phyloP scores from a whole-genome alignment of 495 filamentous ascomycete species.

The Parachaetomium inaequale region DNA sequence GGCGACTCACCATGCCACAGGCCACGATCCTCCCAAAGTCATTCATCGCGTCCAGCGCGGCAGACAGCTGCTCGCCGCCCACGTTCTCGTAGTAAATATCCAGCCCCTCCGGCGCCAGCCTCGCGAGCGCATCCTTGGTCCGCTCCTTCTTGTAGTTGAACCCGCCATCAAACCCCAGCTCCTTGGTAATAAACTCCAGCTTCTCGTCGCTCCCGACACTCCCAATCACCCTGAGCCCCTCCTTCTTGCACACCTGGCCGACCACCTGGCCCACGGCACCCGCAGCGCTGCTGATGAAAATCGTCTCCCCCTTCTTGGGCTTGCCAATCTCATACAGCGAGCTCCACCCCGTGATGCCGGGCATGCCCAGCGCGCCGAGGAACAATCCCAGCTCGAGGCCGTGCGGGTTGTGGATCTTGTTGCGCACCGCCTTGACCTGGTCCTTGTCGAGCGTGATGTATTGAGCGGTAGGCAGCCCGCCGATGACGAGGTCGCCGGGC shows the following conservation, averaged over 20 bases:
- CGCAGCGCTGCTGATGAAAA: constrained; percentile 77
- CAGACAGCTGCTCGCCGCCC: constrained; percentile 82
- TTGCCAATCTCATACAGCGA: constrained; percentile 77
- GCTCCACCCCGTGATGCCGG: constrained; percentile 78
- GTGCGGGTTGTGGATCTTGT: constrained; percentile 47
- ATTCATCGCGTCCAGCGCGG: constrained; percentile 67
- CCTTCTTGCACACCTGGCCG: constrained; percentile 80
- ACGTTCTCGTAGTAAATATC: constrained; percentile 98
- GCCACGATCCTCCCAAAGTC: constrained; percentile 64
- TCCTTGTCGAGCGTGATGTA: constrained; percentile 48
- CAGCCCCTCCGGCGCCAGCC: constrained; percentile 76
- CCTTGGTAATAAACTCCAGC: constrained; percentile 61
- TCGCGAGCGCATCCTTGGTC: constrained; percentile 64
- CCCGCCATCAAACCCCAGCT: constrained; percentile 64
- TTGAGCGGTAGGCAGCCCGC: constrained; percentile 57
- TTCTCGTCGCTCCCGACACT: constrained; percentile 62
- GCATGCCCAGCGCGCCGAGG: constrained; percentile 79
- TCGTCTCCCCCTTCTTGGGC: constrained; percentile 84
- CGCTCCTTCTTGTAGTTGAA: constrained; percentile 69
- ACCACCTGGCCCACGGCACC: constrained; percentile 84
- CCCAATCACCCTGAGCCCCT: constrained; percentile 81
- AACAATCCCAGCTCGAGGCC: constrained; percentile 56
- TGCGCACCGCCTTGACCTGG: constrained; percentile 13
- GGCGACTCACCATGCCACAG: constrained; percentile 45
- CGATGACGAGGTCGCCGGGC: constrained; percentile 65